Conservation (phyloP, 1,139 yeast species). For the Suhomyces yuchorum region DNA sequence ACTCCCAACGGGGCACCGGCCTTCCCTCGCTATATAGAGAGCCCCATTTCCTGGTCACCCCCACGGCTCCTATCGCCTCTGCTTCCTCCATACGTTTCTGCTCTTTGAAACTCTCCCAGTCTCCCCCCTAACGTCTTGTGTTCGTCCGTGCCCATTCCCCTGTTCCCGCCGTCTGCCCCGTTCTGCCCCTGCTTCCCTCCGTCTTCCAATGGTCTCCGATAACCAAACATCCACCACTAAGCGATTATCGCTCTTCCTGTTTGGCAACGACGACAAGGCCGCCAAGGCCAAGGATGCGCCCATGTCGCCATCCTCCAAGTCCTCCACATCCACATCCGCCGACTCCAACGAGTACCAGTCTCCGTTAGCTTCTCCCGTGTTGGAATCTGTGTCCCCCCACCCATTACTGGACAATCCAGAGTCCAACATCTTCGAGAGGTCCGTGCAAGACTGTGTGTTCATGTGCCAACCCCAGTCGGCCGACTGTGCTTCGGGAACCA, state of each 20-base stretch:
- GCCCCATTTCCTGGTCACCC: not conserved
- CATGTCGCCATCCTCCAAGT: conserved; percentile 4
- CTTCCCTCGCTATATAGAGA: not conserved
- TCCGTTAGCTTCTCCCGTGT: conserved; percentile 7
- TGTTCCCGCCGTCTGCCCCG: not conserved
- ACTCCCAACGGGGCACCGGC: conserved; percentile 1
- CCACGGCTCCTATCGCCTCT: not conserved
- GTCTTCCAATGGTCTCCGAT: conserved; percentile 2
- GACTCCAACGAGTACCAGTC: conserved; percentile 10
- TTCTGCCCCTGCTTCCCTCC: not conserved
- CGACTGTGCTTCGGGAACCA: no score
- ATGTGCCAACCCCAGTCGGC: conserved; percentile 10
- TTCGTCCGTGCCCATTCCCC: not conserved
- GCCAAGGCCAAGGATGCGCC: conserved; percentile 5
- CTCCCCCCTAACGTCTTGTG: not conserved
- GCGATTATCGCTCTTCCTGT: conserved; percentile 17
- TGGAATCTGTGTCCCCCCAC: conserved; percentile 10
- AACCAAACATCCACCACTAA: conserved; percentile 5
- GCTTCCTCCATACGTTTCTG: not conserved
- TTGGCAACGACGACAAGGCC: conserved; percentile 11
- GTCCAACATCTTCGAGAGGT: conserved; percentile 60
- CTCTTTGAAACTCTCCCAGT: not conserved
- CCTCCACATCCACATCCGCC: conserved; percentile 7
- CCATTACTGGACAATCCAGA: conserved; percentile 44
- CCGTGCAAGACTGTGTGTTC: conserved; percentile 52